Evolutionary conservation across 2,329 filamentous ascomycete genomes (phyloP), one percentile per base, ranked within the genome.

Genomic region (Aureobasidium sp.): DNA sequence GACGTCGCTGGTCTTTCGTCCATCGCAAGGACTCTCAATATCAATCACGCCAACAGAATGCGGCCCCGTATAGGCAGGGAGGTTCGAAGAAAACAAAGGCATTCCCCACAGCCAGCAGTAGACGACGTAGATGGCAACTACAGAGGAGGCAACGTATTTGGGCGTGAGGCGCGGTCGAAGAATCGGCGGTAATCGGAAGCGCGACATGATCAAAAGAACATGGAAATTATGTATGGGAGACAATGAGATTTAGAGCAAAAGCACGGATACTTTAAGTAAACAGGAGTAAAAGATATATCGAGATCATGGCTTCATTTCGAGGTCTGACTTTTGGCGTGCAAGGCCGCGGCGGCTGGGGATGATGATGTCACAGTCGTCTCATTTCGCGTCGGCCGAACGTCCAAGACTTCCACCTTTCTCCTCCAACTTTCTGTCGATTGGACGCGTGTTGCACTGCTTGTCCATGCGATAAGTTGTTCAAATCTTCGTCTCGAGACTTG

Each of bases 41-140:
- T 79, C 77, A 34, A 79, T 67, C 14, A 75, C 71, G 8, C 77
- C 77, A 22, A 79, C 77, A 53, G 75, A 71, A 65, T 76, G 74
- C 4, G 69, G 66, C 36, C 77, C 77, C 3, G 75, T 75, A 62
- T 79, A 78, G 22, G 67, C 61, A 39, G 77, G 77, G 20, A 79
- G 70, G 17, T 72, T 72, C 39, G 70, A 72, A 56, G 72, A 74
- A 47, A 79, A 70, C n/a, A 78, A 70, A 8, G 76, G 76, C 67
- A 78, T 72, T 25, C 70, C 72, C 62, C 75, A 68, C 4, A 77
- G 65, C 29, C 75, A 68, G 63, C 74, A 70, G 65, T 73, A 69
- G 55, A 73, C 70, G 20, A 76, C 41, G 65, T 71, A 72, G 39
- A 70, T 53, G 9, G 63, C 55, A 47, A 51, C 53, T 52, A 64